Evolutionary conservation across 2,329 filamentous ascomycete genomes (phyloP), one percentile per base, ranked within the genome.

Genomic region (Daldinia eschscholtzii): DNA sequence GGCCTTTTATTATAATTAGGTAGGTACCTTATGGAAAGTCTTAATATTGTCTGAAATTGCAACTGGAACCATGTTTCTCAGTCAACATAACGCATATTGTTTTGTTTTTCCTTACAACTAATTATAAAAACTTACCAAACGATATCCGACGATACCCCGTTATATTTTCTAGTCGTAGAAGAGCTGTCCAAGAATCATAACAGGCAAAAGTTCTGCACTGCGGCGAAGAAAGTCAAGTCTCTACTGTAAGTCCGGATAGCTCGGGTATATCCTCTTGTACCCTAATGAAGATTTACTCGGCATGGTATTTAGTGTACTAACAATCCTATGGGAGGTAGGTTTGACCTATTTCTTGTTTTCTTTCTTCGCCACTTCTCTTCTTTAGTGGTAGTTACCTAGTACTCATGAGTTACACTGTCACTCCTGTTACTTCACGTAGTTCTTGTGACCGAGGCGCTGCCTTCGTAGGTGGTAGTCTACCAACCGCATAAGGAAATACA

Each of bases 181-280:
- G 10, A 39, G 15, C 37, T 39, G 15, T 39, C 37, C 30, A n/a
- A 39, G 37, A 13, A n/a, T n/a, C 37, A 13, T 39, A 39, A 13
- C 6, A 12, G 13, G 37, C 13, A 39, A 39, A 39, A 2, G 37
- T 39, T 39, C 4, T 39, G 15, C 12, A 39, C 37, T 4, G 30
- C 30, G 30, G 30, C 30, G 30, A 10, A 33, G 30, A 33, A 33
- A 33, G 6, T 33, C 30, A 46, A 26, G 20, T 18, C 18, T 46
- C 9, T 46, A 4, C 20, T 23, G 42, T 46, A 23, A 48, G 26
- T 52, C 26, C 46, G 46, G 46, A 33, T 52, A 52, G 46, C 26
- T 52, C 46, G 46, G 46, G 12, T 50, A 50, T 50, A 50, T 30
- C 26, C 13, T 50, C 26, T 30, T 50, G 46, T 50, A 50, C 26